A percentile compares a stretch with the other conserved stretches of the same genome.
Evolutionary conservation across 179 eudicot genomes (phyloP).

Genomic region (Amaranthus tricolor): DNA sequence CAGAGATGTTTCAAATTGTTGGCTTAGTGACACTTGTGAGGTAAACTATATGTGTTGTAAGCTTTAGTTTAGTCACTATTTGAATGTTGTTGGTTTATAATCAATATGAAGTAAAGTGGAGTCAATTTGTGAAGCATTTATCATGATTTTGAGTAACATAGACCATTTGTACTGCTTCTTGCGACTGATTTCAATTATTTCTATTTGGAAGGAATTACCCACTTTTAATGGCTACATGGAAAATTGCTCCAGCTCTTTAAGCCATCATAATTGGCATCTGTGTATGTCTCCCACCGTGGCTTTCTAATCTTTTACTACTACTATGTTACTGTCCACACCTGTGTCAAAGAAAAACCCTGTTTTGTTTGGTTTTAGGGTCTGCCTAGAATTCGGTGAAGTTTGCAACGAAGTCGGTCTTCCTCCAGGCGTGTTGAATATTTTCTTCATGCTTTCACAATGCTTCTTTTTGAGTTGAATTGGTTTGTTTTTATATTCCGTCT

Average conservation of each 20-base stretch:
- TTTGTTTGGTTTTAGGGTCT: constrained; percentile 53
- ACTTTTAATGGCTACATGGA: constrained; percentile 95
- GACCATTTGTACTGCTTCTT: not conserved
- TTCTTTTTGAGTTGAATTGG: too few relatives aligned
- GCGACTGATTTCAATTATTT: not conserved
- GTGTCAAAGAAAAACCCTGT: constrained; percentile 6
- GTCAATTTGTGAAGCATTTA: too few relatives aligned
- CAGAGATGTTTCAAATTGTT: constrained; percentile 1
- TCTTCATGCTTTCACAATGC: too few relatives aligned
- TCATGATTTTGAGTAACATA: not conserved
- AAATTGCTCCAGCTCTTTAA: constrained; percentile 99
- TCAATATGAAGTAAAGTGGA: too few relatives aligned
- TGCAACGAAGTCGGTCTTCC: constrained; percentile 93
- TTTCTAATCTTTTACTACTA: not conserved
- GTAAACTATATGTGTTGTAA: not conserved
- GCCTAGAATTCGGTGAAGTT: constrained; percentile 82
- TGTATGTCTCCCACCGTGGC: constrained; percentile 45
- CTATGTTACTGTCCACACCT: not conserved
- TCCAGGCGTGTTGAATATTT: constrained; percentile 68
- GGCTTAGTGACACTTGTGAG: not conserved
- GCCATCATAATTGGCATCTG: constrained; percentile 87
- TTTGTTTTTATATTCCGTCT: not conserved
- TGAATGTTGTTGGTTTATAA: too few relatives aligned
- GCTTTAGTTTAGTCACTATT: too few relatives aligned
- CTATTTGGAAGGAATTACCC: constrained; percentile 78